Conservation (phyloP, 768 basidiomycete species). For the Termitomyces sp. region DNA sequence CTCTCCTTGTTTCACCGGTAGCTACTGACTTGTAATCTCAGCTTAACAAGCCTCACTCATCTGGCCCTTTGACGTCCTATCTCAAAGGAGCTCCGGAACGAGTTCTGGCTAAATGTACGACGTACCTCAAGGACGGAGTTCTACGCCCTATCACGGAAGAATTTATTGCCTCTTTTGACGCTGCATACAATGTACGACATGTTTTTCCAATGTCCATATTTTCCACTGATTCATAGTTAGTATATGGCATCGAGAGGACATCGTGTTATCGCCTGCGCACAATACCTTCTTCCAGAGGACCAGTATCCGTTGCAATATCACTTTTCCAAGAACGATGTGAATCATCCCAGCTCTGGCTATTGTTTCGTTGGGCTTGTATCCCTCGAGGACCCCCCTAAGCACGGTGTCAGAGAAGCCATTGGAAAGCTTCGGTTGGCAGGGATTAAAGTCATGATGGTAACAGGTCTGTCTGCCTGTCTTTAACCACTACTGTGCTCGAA, state of each 20-base stretch:
- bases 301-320: slow-evolving; percentile 41
- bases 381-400: slow-evolving; percentile 68
- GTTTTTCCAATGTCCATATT: not conserved
- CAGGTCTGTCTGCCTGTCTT: slow-evolving; percentile 33
- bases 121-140: slow-evolving; percentile 52
- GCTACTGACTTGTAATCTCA: slow-evolving; percentile 17
- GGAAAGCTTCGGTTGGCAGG: slow-evolving; percentile 67
- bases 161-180: slow-evolving; percentile 52
- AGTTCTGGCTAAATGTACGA: slow-evolving; percentile 59
- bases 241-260: slow-evolving; percentile 79
- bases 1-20: not conserved
- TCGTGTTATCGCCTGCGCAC: slow-evolving; percentile 72
- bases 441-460: slow-evolving; percentile 78
- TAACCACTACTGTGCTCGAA: not conserved
- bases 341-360: slow-evolving; percentile 53
- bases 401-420: slow-evolving; percentile 69
- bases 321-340: slow-evolving; percentile 52
- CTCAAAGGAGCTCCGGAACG: slow-evolving; percentile 73
- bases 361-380: slow-evolving; percentile 66
- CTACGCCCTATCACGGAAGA: slow-evolving; percentile 47
- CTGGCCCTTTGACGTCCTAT: slow-evolving; percentile 48
- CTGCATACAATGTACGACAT: slow-evolving; percentile 52
- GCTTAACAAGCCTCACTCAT: slow-evolving; percentile 52
- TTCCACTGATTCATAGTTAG: slow-evolving; percentile 24
- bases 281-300: slow-evolving; percentile 47